phyloP scores from a whole-genome alignment of 2,329 filamentous ascomycete genomes.

The Tothia fuscella region DNA sequence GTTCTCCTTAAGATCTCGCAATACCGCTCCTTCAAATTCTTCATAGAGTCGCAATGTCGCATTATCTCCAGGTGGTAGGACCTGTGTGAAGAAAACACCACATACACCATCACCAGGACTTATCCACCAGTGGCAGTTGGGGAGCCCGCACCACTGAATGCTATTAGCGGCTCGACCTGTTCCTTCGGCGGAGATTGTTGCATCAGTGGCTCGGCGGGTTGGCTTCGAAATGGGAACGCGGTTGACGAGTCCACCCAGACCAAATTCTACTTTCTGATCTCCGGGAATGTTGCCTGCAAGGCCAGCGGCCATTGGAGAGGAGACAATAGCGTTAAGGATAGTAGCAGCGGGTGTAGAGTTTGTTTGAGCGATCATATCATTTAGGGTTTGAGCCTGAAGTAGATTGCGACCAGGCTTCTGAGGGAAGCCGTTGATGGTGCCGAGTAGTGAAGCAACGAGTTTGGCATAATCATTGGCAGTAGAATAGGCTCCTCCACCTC shows the following conservation, averaged over 20 bases:
- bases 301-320: slow-evolving; percentile 5
- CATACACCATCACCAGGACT: background rate
- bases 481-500: slow-evolving; percentile 17
- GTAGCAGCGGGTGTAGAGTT: slow-evolving; percentile 9
- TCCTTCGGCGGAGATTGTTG: too few relatives aligned
- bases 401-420: too few relatives aligned
- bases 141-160: slow-evolving; percentile 10
- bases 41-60: background rate
- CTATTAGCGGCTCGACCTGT: slow-evolving; percentile 4
- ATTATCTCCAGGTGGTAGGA: slow-evolving; percentile 5
- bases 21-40: slow-evolving; percentile 2
- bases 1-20: too few relatives aligned
- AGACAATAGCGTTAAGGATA: slow-evolving; percentile 6
- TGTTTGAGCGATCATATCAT: slow-evolving; percentile 17
- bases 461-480: slow-evolving; percentile 16
- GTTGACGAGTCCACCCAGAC: slow-evolving; percentile 10
- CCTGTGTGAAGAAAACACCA: slow-evolving; percentile 5
- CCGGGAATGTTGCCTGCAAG: slow-evolving; percentile 9
- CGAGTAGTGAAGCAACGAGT: slow-evolving; percentile 16
- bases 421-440: slow-evolving; percentile 14
- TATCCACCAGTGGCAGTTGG: slow-evolving; percentile 8
- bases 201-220: background rate
- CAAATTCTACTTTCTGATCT: slow-evolving; percentile 5
- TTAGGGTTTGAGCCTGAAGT: slow-evolving; percentile 15
- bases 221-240: background rate